Evolutionary conservation across 129 eudicot species (phyloP).

Genomic region (Escallonia rubra): DNA sequence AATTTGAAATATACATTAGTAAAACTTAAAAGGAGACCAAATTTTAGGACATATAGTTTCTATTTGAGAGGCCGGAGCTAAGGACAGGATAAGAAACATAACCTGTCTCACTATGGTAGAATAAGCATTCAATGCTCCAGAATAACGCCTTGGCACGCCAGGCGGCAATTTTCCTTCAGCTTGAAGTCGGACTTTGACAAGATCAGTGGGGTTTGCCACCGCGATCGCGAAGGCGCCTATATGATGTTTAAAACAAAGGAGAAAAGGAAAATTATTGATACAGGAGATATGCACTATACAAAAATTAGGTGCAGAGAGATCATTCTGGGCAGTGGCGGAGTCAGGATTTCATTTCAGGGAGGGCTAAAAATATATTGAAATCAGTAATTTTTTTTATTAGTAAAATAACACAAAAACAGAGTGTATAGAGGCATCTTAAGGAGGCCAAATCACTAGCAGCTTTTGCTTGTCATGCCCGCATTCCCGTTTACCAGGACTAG

Average conservation of each 20-base stretch:
- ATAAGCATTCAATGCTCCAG: conserved; percentile 83
- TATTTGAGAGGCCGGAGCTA: neutral
- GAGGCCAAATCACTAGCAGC: too few species aligned
- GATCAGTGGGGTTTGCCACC: conserved; percentile 84
- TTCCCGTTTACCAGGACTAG: too few species aligned
- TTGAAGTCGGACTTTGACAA: conserved; percentile 81
- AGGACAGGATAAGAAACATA: conserved; percentile 8
- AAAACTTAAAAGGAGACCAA: neutral
- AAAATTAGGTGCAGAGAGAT: neutral
- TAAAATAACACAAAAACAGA: too few species aligned
- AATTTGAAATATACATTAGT: neutral
- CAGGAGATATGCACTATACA: neutral
- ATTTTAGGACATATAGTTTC: neutral
- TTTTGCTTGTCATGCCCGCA: too few species aligned
- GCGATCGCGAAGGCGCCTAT: conserved; percentile 66
- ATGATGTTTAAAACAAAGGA: neutral
- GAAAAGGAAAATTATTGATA: conserved; percentile 7
- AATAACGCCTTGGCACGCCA: conserved; percentile 76
- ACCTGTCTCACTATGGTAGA: conserved; percentile 76
- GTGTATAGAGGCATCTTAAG: too few species aligned
- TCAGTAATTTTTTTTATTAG: too few species aligned
- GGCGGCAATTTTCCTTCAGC: conserved; percentile 80
- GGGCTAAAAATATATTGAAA: too few species aligned
- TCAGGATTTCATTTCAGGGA: too few species aligned
- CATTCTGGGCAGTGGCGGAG: neutral